Conservation (phyloP, 495 filamentous ascomycete species). For the Cairneyella variabilis region DNA sequence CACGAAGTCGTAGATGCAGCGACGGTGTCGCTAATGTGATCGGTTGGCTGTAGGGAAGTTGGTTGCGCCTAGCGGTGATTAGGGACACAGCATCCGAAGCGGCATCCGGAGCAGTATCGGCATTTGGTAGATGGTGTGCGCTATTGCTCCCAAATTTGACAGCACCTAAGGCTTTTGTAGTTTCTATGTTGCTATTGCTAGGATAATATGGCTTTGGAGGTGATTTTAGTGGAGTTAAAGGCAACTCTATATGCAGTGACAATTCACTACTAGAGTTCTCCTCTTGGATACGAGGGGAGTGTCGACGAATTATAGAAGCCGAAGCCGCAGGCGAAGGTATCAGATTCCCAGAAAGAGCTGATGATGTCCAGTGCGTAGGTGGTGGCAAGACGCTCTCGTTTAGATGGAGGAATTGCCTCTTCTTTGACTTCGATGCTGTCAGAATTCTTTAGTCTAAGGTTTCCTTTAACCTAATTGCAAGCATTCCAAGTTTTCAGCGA, state of each 20-base stretch:
- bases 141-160: neutral
- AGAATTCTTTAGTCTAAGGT: conserved; percentile 4
- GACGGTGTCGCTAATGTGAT: conserved; percentile 15
- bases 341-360: conserved; percentile 8
- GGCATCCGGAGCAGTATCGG: neutral
- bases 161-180: neutral
- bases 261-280: neutral
- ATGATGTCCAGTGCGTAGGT: conserved; percentile 12
- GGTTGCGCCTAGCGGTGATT: conserved; percentile 1
- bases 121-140: neutral
- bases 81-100: conserved; percentile 5
- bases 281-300: neutral
- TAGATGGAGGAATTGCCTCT: conserved; percentile 13
- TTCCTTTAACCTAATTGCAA: conserved; percentile 1
- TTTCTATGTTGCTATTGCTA: neutral
- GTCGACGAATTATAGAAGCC: conserved; percentile 8
- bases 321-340: neutral
- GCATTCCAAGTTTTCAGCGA: neutral
- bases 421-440: conserved; percentile 14
- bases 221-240: conserved; percentile 18
- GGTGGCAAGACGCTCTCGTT: conserved; percentile 21
- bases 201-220: conserved; percentile 7
- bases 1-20: conserved; percentile 12
- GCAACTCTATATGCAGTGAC: conserved; percentile 5
- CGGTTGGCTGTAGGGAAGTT: conserved; percentile 16